Percentiles rank a stretch among this genome's conserved stretches.
Evolutionary conservation across 108 stramenopile genomes (phyloP).

Genomic region (Cyclotella cryptica): DNA sequence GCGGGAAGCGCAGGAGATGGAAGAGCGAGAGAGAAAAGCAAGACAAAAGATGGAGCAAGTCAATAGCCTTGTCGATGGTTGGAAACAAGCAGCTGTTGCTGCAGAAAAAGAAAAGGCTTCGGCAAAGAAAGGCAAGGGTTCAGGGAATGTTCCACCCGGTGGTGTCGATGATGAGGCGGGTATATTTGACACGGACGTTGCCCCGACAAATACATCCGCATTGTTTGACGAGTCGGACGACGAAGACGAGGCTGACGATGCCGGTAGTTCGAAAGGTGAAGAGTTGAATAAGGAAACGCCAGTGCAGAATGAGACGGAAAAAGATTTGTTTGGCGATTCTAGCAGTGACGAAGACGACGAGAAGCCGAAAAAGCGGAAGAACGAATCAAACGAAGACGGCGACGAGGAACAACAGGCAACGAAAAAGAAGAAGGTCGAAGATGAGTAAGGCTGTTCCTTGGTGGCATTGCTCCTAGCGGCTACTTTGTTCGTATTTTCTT

Average conservation of each 20-base stretch:
- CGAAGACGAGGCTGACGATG: slow-evolving; percentile 49
- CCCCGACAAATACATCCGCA: slow-evolving; percentile 47
- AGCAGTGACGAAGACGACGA: slow-evolving; percentile 31
- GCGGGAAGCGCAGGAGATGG: slow-evolving; percentile 65
- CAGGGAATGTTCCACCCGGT: slow-evolving; percentile 39
- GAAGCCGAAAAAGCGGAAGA: slow-evolving; percentile 35
- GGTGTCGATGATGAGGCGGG: slow-evolving; percentile 60
- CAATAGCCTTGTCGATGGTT: slow-evolving; percentile 64
- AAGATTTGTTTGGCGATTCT: slow-evolving; percentile 78
- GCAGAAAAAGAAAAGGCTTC: slow-evolving; percentile 52
- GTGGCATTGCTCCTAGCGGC: not conserved
- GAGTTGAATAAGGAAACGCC: slow-evolving; percentile 15
- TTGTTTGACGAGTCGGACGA: slow-evolving; percentile 77
- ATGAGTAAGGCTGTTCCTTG: not conserved
- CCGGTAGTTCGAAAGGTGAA: slow-evolving; percentile 18
- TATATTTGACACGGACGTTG: slow-evolving; percentile 57
- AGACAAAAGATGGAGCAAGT: slow-evolving; percentile 71
- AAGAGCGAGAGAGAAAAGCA: slow-evolving; percentile 78
- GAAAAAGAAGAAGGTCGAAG: slow-evolving; percentile 28
- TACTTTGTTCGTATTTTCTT: not conserved
- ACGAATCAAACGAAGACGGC: not conserved
- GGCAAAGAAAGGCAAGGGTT: slow-evolving; percentile 57
- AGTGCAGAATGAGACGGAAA: slow-evolving; percentile 53
- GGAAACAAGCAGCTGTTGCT: slow-evolving; percentile 68
- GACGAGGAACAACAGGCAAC: slow-evolving; percentile 24